Base-by-base conservation (phyloP, 441 rosid species). In the Daphne laureola region DNA sequence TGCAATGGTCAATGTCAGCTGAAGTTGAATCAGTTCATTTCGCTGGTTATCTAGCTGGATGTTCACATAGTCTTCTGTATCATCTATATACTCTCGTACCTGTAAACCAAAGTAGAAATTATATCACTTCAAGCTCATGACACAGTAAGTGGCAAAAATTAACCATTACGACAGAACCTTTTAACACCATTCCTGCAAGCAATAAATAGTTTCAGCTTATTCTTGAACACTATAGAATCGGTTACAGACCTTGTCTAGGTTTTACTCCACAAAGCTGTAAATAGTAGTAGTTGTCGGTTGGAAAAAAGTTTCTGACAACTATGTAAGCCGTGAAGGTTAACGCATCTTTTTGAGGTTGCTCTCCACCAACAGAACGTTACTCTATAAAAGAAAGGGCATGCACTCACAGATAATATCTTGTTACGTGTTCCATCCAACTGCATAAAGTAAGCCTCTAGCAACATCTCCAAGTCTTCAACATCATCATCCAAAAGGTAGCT, bases 11-110 rank as follows among this genome's bases (percentile, higher is more conserved):
- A 93, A 71, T 13, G 66, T 80, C 83, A 89, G 67, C 72, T 92
- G 97, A 12, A 89, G 83, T 73, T 92, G 94, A 67, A 92, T 92
- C 61, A 92, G 89, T 64, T 92, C 94, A 17, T 92, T 92, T 54
- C 96, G 82, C 71, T 86, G 96, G 70, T 84, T 84, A 68, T 86
- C 96, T 2, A 92, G 83, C 61, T 86, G 96, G 63, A 92, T 92
- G 60, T 92, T 92, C 51, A 91, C 96, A 14, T 88, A 88, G 65
- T 88, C 98, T 72, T 89, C 96, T 2, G 98, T 89, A 68, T 92
- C 98, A 54, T 92, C 98, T 35, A 92, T 89, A 61, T 89, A 88
- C 61, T 92, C 98, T 1, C 98, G 81, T 36, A 93, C 98, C 91
- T 84, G 77, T 48, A 55, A 57, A 55, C 45, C 58, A 61, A 41